These are phyloP conservation scores for Sphagnum magellanicum DNA, from an alignment of 228 moss, liverwort and hornwort species.

Conservation along the genomic window DNA sequence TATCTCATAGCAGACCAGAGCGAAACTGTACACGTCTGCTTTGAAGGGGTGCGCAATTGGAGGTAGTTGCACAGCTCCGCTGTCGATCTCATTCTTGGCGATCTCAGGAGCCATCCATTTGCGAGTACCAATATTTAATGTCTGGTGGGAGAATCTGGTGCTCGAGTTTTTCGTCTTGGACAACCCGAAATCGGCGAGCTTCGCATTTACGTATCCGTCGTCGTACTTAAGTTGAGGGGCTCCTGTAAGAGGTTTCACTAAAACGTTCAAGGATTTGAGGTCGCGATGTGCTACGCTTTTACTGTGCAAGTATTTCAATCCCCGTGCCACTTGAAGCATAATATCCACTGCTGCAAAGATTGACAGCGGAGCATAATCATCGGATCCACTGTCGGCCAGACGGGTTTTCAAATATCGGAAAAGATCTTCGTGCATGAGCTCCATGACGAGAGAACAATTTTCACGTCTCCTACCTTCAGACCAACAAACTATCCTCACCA, in stretches of 20 bases:
- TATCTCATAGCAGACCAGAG: no score
- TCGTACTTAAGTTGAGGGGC: not conserved
- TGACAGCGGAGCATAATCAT: no score
- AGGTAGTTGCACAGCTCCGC: no score
- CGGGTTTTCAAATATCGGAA: no score
- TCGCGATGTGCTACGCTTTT: constrained; percentile 16
- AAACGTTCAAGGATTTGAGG: constrained; percentile 16
- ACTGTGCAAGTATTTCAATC: constrained; percentile 15
- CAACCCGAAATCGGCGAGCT: constrained; percentile 22
- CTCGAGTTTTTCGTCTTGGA: constrained; percentile 7
- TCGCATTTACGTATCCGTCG: not conserved
- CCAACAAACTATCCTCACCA: no score
- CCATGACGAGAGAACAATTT: no score
- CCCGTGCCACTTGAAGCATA: constrained; percentile 26
- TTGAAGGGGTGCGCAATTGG: no score
- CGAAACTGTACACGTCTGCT: no score
- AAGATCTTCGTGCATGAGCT: no score
- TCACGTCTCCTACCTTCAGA: no score
- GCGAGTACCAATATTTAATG: not conserved
- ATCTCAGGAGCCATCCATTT: constrained; percentile 12
- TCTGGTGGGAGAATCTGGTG: constrained; percentile 5
- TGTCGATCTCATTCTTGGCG: not conserved
- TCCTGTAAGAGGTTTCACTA: not conserved
- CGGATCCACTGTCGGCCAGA: no score
- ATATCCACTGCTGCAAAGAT: not conserved